phyloP scores from a whole-genome alignment of 495 filamentous ascomycete genomes.

The Daldinia grandis region DNA sequence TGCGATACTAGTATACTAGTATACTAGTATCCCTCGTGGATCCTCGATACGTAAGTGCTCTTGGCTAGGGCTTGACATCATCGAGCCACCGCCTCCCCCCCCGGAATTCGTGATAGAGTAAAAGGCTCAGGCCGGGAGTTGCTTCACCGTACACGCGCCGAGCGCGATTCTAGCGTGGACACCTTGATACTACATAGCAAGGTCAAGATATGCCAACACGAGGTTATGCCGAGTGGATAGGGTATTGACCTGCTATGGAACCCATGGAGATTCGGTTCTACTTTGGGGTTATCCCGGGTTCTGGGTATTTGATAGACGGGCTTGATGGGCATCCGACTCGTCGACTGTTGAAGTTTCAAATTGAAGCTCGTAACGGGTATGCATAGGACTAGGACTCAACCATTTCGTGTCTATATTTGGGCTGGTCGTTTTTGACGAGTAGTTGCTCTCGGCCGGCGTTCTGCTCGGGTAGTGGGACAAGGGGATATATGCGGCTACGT shows the following conservation, averaged over 20 bases:
- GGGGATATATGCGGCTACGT: constrained; percentile 18
- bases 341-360: constrained; percentile 1
- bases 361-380: constrained; percentile 12
- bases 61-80: not conserved
- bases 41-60: not conserved
- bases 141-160: not conserved
- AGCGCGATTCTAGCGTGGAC: constrained; percentile 2
- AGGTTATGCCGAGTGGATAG: constrained; percentile 28
- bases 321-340: constrained; percentile 2
- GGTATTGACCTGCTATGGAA: constrained; percentile 1
- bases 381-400: constrained; percentile 3
- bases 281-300: constrained; percentile 11
- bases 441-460: constrained; percentile 19
- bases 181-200: constrained; percentile 24
- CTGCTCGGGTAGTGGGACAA: constrained; percentile 8
- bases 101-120: not conserved
- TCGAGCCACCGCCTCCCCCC: not conserved
- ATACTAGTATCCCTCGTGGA: not conserved
- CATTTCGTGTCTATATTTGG: constrained; percentile 42
- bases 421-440: constrained; percentile 11
- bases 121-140: not conserved
- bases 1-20: not conserved
- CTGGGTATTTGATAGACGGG: constrained; percentile 10
- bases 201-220: constrained; percentile 29
- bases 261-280: constrained; percentile 23